phyloP scores from a whole-genome alignment of 2,329 filamentous ascomycete species.

The Cercospora sesami region DNA sequence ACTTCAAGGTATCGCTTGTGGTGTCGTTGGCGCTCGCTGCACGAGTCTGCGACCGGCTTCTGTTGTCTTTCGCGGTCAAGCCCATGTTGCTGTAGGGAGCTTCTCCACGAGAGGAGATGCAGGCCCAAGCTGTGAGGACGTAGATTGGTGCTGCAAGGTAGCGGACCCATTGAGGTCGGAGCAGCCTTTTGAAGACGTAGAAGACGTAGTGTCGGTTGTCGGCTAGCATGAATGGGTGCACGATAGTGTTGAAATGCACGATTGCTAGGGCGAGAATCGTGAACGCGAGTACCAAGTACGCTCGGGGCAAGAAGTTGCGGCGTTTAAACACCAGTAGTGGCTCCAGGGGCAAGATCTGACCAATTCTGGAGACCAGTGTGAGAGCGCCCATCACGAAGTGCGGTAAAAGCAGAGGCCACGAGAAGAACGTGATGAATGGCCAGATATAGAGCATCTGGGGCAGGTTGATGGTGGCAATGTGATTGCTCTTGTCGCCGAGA shows the following conservation, averaged over 20 bases:
- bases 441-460: conserved; percentile 95
- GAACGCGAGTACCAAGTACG: conserved; percentile 41
- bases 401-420: conserved; percentile 70
- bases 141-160: conserved; percentile 67
- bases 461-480: conserved; percentile 83
- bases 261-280: conserved; percentile 48
- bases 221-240: conserved; percentile 93
- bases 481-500: conserved; percentile 91
- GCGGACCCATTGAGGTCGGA: conserved; percentile 46
- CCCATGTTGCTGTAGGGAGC: conserved; percentile 5
- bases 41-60: not conserved
- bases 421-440: conserved; percentile 88
- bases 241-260: conserved; percentile 82
- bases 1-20: conserved; percentile 6
- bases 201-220: conserved; percentile 98
- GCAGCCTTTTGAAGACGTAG: conserved; percentile 85
- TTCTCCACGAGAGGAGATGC: conserved; percentile 60
- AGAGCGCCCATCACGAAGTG: conserved; percentile 46
- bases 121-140: conserved; percentile 66
- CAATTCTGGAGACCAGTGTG: conserved; percentile 30
- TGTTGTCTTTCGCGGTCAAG: conserved; percentile 1
- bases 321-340: conserved; percentile 39
- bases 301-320: conserved; percentile 40
- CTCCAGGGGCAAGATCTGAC: conserved; percentile 32
- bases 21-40: not conserved